phyloP scores from a whole-genome alignment of 495 filamentous ascomycete genomes.

The Hypoxylon intermedium region DNA sequence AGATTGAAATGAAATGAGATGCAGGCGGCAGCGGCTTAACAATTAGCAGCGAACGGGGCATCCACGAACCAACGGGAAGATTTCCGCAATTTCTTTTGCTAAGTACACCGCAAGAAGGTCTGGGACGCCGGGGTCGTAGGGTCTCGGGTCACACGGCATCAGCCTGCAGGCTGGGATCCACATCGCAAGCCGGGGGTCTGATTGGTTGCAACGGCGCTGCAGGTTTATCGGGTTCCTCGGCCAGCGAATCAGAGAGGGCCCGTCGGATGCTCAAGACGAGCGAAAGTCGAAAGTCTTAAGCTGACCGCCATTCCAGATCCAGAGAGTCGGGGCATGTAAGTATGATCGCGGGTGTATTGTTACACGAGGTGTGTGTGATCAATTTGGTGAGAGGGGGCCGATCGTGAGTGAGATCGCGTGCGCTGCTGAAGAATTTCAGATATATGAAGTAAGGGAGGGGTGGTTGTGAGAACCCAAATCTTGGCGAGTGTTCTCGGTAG shows the following conservation, averaged over 20 bases:
- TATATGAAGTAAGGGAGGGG: too few relatives aligned
- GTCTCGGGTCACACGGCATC: constrained; percentile 28
- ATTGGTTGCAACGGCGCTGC: constrained; percentile 29
- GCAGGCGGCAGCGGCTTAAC: too few relatives aligned
- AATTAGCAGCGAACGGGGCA: too few relatives aligned
- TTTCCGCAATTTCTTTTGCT: constrained; percentile 26
- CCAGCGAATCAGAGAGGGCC: constrained; percentile 30
- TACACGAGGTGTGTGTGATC: constrained; percentile 15
- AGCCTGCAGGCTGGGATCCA: constrained; percentile 24
- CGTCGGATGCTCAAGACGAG: constrained; percentile 19
- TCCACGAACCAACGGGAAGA: constrained; percentile 24
- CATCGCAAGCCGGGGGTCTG: constrained; percentile 19
- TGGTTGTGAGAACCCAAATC: background rate
- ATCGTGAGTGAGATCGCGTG: constrained; percentile 12
- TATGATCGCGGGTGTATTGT: background rate
- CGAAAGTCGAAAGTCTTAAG: constrained; percentile 39
- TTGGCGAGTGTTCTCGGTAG: background rate
- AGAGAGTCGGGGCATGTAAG: constrained; percentile 31
- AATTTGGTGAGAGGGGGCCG: constrained; percentile 4
- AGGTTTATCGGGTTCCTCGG: constrained; percentile 24
- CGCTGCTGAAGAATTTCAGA: constrained; percentile 15
- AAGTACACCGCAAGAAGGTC: constrained; percentile 43
- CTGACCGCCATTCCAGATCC: constrained; percentile 43
- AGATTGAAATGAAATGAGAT: constrained; percentile 3
- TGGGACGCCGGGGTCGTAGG: constrained; percentile 23